Evolutionary conservation across 805 yeast species (phyloP).

Genomic region (Saturnispora sekii): DNA sequence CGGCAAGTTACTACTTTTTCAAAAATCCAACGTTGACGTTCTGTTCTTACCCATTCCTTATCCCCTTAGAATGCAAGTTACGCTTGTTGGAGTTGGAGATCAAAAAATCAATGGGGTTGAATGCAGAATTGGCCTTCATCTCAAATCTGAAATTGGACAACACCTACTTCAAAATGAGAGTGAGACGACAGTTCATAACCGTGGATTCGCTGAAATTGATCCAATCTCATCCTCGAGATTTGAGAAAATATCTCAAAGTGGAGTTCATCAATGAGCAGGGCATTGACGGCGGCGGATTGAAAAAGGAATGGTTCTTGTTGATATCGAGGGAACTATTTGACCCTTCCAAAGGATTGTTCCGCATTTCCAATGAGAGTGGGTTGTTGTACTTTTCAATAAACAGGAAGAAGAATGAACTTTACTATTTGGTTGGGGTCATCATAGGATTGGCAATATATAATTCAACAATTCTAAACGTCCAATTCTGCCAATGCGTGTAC

Average conservation of each 20-base stretch:
- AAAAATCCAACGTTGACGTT: slow-evolving; percentile 37
- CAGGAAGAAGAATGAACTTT: slow-evolving; percentile 44
- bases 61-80: slow-evolving; percentile 77
- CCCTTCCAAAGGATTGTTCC: slow-evolving; percentile 59
- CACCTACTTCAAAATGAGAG: slow-evolving; percentile 57
- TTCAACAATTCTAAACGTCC: slow-evolving; percentile 74
- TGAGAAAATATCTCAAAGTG: slow-evolving; percentile 66
- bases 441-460: slow-evolving; percentile 87
- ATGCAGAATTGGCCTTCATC: slow-evolving; percentile 84
- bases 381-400: slow-evolving; percentile 64
- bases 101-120: slow-evolving; percentile 66
- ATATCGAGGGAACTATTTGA: slow-evolving; percentile 62
- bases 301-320: slow-evolving; percentile 87
- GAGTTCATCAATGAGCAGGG: slow-evolving; percentile 88
- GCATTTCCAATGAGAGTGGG: slow-evolving; percentile 57
- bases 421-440: slow-evolving; percentile 73
- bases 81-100: slow-evolving; percentile 77
- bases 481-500: slow-evolving; percentile 67
- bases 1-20: slow-evolving; percentile 20
- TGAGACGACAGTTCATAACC: slow-evolving; percentile 58
- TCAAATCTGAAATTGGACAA: slow-evolving; percentile 45
- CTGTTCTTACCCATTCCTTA: slow-evolving; percentile 76
- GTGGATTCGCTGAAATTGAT: slow-evolving; percentile 66
- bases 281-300: slow-evolving; percentile 89
- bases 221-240: slow-evolving; percentile 43